Evolutionary conservation across 2,329 filamentous ascomycete genomes (phyloP).

Genomic region (Decorospora gaudefroyi): DNA sequence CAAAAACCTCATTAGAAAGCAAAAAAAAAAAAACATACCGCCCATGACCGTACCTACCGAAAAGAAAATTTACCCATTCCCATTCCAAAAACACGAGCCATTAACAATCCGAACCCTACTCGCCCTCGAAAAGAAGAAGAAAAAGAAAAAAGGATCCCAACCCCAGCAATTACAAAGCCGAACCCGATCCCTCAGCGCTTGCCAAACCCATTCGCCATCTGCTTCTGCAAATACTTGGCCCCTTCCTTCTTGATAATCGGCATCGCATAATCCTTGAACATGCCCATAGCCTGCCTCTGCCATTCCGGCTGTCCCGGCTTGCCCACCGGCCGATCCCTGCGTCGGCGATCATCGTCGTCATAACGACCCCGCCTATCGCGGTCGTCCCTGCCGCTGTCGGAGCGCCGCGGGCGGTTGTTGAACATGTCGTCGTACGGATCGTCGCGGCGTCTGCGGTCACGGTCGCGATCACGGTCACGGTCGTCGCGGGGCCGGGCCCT

Average conservation of each 20-base stretch:
- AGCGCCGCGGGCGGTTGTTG: constrained; percentile 18
- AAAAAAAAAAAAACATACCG: too few species aligned
- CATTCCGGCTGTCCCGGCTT: constrained; percentile 31
- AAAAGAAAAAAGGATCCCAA: neutral
- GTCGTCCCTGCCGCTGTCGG: constrained; percentile 18
- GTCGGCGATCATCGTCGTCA: constrained; percentile 21
- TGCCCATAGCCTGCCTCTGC: constrained; percentile 39
- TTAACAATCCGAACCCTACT: too few species aligned
- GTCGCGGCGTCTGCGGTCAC: constrained; percentile 14
- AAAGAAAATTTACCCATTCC: too few species aligned
- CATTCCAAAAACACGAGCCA: too few species aligned
- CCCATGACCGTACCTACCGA: too few species aligned
- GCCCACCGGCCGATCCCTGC: constrained; percentile 13
- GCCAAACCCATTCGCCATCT: constrained; percentile 30
- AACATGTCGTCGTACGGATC: constrained; percentile 30
- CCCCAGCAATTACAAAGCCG: neutral
- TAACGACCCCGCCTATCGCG: constrained; percentile 8
- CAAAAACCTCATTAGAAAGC: too few species aligned
- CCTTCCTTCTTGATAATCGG: constrained; percentile 44
- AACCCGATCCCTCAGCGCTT: constrained; percentile 12
- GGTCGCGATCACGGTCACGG: constrained; percentile 12
- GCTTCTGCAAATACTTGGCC: constrained; percentile 37
- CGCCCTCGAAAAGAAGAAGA: too few species aligned
- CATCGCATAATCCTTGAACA: constrained; percentile 43
- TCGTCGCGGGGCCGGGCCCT: constrained; percentile 18